Percentiles rank a stretch among this genome's conserved stretches.
phyloP scores from a whole-genome alignment of 805 yeast genomes.

The Starmerella kuoi region DNA sequence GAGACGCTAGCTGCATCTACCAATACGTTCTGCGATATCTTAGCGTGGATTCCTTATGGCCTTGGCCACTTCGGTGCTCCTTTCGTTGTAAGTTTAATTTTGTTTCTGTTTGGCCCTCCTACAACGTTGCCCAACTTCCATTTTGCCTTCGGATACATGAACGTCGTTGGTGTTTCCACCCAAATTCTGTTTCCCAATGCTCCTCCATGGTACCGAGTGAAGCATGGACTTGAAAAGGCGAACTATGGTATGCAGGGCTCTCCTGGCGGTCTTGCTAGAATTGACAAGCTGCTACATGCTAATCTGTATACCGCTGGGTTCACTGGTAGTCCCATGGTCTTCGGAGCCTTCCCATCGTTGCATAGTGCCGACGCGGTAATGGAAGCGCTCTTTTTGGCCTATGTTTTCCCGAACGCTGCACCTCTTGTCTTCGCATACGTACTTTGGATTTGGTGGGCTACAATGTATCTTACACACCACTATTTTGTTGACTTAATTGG shows the following conservation, averaged over 20 bases:
- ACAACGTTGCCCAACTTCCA: conserved; percentile 70
- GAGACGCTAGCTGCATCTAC: conserved; percentile 68
- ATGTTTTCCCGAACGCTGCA: conserved; percentile 61
- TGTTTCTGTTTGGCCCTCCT: conserved; percentile 88
- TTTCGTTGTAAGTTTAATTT: conserved; percentile 63
- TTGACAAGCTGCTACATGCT: conserved; percentile 65
- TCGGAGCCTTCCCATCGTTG: conserved; percentile 78
- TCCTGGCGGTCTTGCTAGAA: conserved; percentile 88
- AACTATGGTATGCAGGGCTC: conserved; percentile 84
- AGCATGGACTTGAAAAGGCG: conserved; percentile 81
- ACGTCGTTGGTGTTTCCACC: conserved; percentile 66
- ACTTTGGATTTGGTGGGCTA: conserved; percentile 96
- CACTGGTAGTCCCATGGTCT: conserved; percentile 76
- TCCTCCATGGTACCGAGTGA: conserved; percentile 90
- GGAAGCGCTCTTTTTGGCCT: conserved; percentile 78
- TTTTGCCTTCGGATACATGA: conserved; percentile 92
- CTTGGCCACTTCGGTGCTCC: conserved; percentile 83
- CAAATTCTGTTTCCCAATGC: conserved; percentile 87
- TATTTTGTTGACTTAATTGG: conserved; percentile 86
- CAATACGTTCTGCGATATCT: conserved; percentile 53
- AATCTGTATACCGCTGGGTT: conserved; percentile 77
- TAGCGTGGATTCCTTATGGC: conserved; percentile 95
- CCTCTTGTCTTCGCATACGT: conserved; percentile 65
- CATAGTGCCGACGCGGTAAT: conserved; percentile 91
- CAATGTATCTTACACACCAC: conserved; percentile 96